Conservation (phyloP, 257 asterid species). For the Solanum sejunctum region DNA sequence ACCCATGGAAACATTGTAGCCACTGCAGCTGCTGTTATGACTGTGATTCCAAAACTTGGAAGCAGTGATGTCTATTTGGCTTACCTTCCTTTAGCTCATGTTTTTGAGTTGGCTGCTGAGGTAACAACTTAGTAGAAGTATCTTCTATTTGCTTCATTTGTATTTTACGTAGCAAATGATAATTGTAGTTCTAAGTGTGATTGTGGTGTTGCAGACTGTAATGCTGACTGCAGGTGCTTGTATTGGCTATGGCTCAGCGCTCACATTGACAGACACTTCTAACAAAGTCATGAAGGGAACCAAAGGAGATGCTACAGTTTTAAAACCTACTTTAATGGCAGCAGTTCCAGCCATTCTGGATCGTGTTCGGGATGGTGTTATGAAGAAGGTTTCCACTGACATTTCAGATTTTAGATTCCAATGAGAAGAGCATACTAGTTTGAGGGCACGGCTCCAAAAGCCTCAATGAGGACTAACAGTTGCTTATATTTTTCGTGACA, state of each 20-base stretch:
- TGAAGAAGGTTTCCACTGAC: slow-evolving; percentile 51
- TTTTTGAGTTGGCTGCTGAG: slow-evolving; percentile 93
- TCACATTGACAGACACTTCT: slow-evolving; percentile 87
- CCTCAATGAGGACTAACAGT: slow-evolving; percentile 3
- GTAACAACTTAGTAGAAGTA: slow-evolving; percentile 15
- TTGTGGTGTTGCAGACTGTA: slow-evolving; percentile 44
- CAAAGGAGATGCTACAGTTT: slow-evolving; percentile 69
- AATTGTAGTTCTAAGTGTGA: slow-evolving; percentile 12
- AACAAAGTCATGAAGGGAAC: slow-evolving; percentile 87
- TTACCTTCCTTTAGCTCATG: slow-evolving; percentile 90
- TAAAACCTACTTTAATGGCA: slow-evolving; percentile 75
- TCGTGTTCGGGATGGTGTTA: slow-evolving; percentile 82
- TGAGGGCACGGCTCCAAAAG: background rate
- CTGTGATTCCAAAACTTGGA: slow-evolving; percentile 64
- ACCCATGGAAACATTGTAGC: slow-evolving; percentile 86
- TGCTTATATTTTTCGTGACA: background rate
- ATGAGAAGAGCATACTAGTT: background rate
- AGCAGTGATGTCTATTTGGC: slow-evolving; percentile 67
- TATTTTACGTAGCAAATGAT: background rate
- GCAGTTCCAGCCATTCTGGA: slow-evolving; percentile 92
- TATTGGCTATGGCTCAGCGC: slow-evolving; percentile 81
- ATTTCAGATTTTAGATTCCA: background rate
- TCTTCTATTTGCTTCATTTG: background rate
- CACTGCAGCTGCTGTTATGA: slow-evolving; percentile 87
- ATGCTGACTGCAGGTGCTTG: slow-evolving; percentile 70